Evolutionary conservation across 2,329 filamentous ascomycete genomes (phyloP).

Genomic region (Fusarium sp.): DNA sequence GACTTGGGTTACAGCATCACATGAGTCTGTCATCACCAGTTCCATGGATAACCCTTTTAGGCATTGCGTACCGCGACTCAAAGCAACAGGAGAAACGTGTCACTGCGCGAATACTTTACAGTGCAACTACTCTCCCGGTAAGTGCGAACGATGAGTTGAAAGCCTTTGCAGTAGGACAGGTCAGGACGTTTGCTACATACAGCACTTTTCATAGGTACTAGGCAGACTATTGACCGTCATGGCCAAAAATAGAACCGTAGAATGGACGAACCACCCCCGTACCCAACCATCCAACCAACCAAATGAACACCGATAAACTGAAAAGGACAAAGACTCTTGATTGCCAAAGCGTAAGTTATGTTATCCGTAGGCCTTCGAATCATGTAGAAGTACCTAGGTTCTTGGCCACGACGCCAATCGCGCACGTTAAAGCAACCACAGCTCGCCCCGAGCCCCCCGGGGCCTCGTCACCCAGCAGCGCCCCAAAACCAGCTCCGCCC

Average conservation of each 20-base stretch:
- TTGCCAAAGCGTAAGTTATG: not conserved
- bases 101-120: not conserved
- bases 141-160: not conserved
- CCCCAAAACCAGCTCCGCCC: conserved; percentile 25
- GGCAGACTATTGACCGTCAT: not conserved
- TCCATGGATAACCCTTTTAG: conserved; percentile 15
- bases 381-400: not conserved
- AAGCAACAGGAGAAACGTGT: not conserved
- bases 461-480: conserved; percentile 45
- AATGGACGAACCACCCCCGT: not conserved
- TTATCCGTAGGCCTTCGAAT: not conserved
- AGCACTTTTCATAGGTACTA: not conserved
- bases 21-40: conserved; percentile 18
- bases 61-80: not conserved
- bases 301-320: not conserved
- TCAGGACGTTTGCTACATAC: not conserved
- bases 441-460: conserved; percentile 17
- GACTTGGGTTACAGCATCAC: conserved; percentile 25
- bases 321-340: not conserved
- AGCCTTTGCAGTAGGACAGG: not conserved
- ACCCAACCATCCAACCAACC: not conserved
- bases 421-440: not conserved
- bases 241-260: not conserved
- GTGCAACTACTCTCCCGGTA: not conserved
- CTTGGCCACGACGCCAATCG: conserved; percentile 5